Evolutionary conservation across 2,329 filamentous ascomycete species (phyloP).

Genomic region (Alternaria alternata): DNA sequence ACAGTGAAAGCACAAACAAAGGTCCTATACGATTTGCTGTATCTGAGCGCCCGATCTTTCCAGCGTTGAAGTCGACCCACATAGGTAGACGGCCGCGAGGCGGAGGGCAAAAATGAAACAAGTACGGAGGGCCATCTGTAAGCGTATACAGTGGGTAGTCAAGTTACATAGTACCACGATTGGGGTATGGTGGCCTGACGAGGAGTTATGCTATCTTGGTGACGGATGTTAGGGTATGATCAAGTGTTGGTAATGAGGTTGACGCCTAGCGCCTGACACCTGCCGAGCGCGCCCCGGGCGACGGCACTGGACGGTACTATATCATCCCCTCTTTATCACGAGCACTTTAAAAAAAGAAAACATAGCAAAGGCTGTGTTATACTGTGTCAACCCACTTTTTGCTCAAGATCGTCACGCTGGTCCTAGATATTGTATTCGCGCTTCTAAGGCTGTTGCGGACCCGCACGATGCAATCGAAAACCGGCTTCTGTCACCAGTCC

Average conservation of each 20-base stretch:
- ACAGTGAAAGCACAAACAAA: background rate
- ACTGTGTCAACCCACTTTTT: background rate
- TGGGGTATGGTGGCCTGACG: background rate
- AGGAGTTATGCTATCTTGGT: background rate
- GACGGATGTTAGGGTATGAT: background rate
- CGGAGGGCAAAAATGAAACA: background rate
- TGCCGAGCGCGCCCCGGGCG: background rate
- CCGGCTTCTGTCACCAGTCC: background rate
- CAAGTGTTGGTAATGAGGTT: background rate
- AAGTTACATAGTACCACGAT: background rate
- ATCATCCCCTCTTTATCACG: background rate
- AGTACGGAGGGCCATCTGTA: too few species aligned
- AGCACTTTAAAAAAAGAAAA: background rate
- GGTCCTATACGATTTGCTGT: background rate
- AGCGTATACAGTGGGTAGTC: too few species aligned
- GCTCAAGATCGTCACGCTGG: background rate
- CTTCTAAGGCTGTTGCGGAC: too few species aligned
- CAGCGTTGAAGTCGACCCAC: background rate
- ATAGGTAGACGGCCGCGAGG: background rate
- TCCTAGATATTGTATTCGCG: too few species aligned
- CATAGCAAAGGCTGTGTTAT: background rate
- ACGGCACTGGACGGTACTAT: background rate
- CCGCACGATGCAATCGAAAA: background rate
- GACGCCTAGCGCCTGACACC: background rate
- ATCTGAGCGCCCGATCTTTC: background rate